These are phyloP conservation scores for Ascoidea rubescens DNA, from an alignment of 805 yeast genomes.

Conservation along the genomic window DNA sequence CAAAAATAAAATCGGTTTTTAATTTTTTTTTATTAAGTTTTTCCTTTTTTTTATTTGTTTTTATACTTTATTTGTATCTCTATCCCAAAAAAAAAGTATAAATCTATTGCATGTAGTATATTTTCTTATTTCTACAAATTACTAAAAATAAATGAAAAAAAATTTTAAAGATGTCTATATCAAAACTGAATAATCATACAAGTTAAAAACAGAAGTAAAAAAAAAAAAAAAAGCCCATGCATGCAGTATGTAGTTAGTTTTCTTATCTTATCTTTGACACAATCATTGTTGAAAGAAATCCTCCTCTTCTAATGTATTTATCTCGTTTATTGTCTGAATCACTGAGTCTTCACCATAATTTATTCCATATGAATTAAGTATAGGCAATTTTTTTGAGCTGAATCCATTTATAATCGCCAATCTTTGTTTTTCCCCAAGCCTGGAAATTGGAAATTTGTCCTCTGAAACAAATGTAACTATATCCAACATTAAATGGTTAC, in stretches of 20 bases:
- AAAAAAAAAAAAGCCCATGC: too few relatives aligned
- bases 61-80: too few relatives aligned
- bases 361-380: slow-evolving; percentile 34
- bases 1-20: neutral
- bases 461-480: slow-evolving; percentile 65
- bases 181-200: too few relatives aligned
- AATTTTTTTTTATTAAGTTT: too few relatives aligned
- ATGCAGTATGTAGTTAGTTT: too few relatives aligned
- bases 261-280: too few relatives aligned
- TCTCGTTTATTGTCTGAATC: slow-evolving; percentile 42
- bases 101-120: too few relatives aligned
- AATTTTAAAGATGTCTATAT: too few relatives aligned
- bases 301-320: slow-evolving; percentile 18
- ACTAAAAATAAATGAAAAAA: neutral
- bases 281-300: too few relatives aligned
- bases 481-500: slow-evolving; percentile 73
- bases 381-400: slow-evolving; percentile 31
- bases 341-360: slow-evolving; percentile 57
- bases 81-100: too few relatives aligned
- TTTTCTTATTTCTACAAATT: neutral
- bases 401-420: slow-evolving; percentile 47
- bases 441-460: slow-evolving; percentile 51
- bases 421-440: slow-evolving; percentile 68
- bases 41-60: too few relatives aligned
- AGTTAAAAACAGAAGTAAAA: too few relatives aligned